These are phyloP conservation scores for Acacia confusa DNA, from an alignment of 306 rosid genomes.

Conservation along the genomic window DNA sequence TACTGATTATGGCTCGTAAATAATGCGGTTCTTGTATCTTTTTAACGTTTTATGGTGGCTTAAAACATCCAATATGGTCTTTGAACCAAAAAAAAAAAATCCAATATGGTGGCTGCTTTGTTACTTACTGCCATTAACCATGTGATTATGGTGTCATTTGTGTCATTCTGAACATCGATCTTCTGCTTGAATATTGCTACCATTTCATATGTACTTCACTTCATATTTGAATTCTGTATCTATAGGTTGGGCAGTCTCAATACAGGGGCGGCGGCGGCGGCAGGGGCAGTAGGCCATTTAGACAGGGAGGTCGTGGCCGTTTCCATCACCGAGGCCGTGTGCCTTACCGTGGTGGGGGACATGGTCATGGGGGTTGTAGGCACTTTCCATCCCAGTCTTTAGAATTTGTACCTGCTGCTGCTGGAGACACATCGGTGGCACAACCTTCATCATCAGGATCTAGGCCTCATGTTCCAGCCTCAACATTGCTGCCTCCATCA, in stretches of 20 bases:
- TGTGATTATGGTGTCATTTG: conserved; percentile 22
- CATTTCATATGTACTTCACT: conserved; percentile 39
- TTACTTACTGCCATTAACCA: not conserved
- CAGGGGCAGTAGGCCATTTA: conserved; percentile 69
- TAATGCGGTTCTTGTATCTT: not conserved
- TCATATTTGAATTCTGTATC: conserved; percentile 44
- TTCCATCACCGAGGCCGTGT: conserved; percentile 11
- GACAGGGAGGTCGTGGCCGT: conserved; percentile 62
- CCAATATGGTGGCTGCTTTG: conserved; percentile 14
- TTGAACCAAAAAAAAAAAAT: too few relatives aligned
- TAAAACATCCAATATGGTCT: conserved; percentile 5
- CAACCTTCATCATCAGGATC: conserved; percentile 50
- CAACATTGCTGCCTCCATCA: conserved; percentile 46
- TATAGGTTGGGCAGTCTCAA: conserved; percentile 65
- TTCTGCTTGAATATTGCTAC: conserved; percentile 28
- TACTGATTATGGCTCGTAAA: not conserved
- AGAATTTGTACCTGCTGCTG: conserved; percentile 45
- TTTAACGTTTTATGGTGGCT: not conserved
- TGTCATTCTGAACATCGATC: conserved; percentile 17
- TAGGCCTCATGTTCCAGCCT: conserved; percentile 50
- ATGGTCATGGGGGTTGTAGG: conserved; percentile 43
- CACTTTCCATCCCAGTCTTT: conserved; percentile 56
- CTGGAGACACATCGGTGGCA: conserved; percentile 36
- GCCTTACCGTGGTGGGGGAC: conserved; percentile 41
- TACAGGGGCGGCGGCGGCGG: conserved; percentile 75